A percentile compares a stretch with the other conserved stretches of the same genome.
These are phyloP conservation scores for Nicotiana tabacum DNA, from an alignment of 257 asterid genomes.

Conservation along the genomic window DNA sequence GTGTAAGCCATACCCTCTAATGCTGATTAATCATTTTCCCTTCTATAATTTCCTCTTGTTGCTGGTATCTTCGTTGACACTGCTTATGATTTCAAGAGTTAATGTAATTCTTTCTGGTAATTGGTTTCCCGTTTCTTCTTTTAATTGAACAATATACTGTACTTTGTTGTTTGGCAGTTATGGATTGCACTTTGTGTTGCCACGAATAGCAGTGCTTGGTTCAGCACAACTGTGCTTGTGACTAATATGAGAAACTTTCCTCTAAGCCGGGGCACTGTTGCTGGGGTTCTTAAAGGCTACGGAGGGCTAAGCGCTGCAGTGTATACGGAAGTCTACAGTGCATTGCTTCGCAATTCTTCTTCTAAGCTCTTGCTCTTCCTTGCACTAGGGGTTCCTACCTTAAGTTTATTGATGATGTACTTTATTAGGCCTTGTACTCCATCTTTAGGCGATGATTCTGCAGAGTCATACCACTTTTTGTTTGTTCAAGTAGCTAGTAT, in stretches of 20 bases:
- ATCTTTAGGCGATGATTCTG: constrained; percentile 48
- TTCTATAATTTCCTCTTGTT: background rate
- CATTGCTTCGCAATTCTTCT: constrained; percentile 45
- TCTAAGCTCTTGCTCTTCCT: constrained; percentile 51
- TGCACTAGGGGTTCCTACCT: constrained; percentile 44
- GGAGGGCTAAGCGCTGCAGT: constrained; percentile 70
- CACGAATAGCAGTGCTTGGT: constrained; percentile 66
- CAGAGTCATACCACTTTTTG: constrained; percentile 49
- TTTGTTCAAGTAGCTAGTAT: constrained; percentile 58
- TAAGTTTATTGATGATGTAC: constrained; percentile 50
- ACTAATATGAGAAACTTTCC: constrained; percentile 82
- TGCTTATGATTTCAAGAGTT: background rate
- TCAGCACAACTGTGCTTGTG: constrained; percentile 63
- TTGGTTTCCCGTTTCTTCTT: background rate
- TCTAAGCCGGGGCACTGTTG: constrained; percentile 57
- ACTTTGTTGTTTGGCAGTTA: constrained; percentile 35
- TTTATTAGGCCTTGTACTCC: constrained; percentile 63
- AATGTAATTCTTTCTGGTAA: background rate
- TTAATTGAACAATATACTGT: background rate
- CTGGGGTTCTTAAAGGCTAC: constrained; percentile 74
- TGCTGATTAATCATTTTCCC: background rate
- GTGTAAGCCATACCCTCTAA: background rate
- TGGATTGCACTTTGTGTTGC: constrained; percentile 58
- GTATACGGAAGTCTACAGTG: constrained; percentile 52
- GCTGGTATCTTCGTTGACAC: background rate